Base-by-base conservation (phyloP, 306 rosid genomes). In the Rosa lucieae region DNA sequence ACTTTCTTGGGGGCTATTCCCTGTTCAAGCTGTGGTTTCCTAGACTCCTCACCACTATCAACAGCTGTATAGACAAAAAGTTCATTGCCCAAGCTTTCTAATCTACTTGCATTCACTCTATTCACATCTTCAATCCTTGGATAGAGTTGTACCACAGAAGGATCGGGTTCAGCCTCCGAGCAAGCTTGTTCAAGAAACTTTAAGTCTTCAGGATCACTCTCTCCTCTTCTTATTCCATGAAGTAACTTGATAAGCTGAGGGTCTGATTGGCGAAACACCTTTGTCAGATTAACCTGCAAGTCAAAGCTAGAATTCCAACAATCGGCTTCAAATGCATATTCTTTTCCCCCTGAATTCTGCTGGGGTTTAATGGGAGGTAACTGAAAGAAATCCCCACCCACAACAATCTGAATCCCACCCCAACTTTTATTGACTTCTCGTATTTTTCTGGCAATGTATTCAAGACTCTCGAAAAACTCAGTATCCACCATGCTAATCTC, bases 321-420 rank as follows among this genome's bases (percentile, higher is more conserved):
- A 52, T 59, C 81, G 13, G 91, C 90, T 74, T 90, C 92, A 66
- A 90, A 90, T 11, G 94, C 91, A 77, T 76, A 88, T 15, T 61
- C 75, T 53, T 84, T 87, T 3, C 26, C 70, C 43, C 4, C 2
- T 0, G 75, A 51, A 18, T 56, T 6, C 44, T 10, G 17, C 3
- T 40, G 65, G 13, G 37, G 11, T 13, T 48, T 67, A 49, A 88
- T 5, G 2, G 92, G 88, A 3, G 94, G 83, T 73, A 90, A 69
- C 89, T 90, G 94, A 53, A 85, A 90, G 86, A 90, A 90, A 82
- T 90, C 94, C 49, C 94, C 91, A 79, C 77, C 73, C 66, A 82
- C 91, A 58, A 88, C 86, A 52, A 85, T 72, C 87, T 88, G 94
- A 73, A 90, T 83, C 10, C 92, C 94, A n/a, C 92, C 94, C 94